Conservation (phyloP, 345 rosid genomes). For the Orychophragmus violaceus region DNA sequence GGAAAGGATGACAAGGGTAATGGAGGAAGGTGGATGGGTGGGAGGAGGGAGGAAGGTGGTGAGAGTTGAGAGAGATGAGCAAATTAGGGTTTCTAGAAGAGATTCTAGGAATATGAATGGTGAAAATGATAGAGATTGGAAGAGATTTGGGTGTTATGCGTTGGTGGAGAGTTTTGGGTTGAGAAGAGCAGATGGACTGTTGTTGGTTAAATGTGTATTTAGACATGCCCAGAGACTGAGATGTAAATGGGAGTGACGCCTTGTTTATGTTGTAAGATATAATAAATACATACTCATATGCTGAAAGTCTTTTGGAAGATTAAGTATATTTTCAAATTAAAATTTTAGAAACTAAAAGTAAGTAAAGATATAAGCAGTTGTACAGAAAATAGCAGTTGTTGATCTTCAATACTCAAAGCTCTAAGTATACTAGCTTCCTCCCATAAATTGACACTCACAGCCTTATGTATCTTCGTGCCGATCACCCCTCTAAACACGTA, state of each 20-base stretch:
- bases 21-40: constrained; percentile 69
- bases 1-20: constrained; percentile 63
- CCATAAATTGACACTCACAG: too few species aligned
- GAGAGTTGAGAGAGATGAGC: constrained; percentile 48
- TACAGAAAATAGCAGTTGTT: too few species aligned
- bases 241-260: constrained; percentile 39
- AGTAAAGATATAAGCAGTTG: too few species aligned
- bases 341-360: too few species aligned
- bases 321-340: too few species aligned
- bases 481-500: too few species aligned
- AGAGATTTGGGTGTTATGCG: constrained; percentile 47
- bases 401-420: too few species aligned
- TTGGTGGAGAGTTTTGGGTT: constrained; percentile 73
- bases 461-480: too few species aligned
- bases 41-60: constrained; percentile 41
- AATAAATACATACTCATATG: not conserved
- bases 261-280: not conserved
- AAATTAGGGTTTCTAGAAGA: constrained; percentile 18
- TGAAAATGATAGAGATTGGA: constrained; percentile 36
- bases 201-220: constrained; percentile 46
- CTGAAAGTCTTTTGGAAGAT: too few species aligned
- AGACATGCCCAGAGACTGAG: constrained; percentile 43
- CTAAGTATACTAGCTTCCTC: too few species aligned
- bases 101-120: constrained; percentile 10
- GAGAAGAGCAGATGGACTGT: constrained; percentile 63